phyloP scores from a whole-genome alignment of 345 rosid genomes.

The Bruguiera gymnorhiza region DNA sequence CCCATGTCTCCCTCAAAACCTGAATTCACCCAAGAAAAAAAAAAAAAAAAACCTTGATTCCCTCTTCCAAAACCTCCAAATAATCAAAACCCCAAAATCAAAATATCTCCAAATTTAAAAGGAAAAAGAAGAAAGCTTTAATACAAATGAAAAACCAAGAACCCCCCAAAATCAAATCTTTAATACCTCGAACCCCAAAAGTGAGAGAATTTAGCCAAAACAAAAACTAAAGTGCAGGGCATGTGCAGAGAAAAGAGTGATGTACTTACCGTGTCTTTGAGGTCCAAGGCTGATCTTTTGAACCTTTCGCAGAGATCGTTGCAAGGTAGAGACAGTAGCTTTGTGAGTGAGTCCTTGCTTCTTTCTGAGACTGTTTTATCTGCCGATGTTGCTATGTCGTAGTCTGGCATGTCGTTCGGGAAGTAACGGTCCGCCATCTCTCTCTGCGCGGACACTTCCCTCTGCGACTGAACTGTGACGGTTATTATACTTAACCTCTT shows the following conservation, averaged over 20 bases:
- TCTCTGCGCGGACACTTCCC: background rate
- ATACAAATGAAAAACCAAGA: background rate
- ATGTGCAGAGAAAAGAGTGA: background rate
- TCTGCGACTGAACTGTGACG: too few species aligned
- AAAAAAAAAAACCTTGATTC: background rate
- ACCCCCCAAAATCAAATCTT: background rate
- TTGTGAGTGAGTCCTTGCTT: conserved; percentile 11
- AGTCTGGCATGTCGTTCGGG: conserved; percentile 21
- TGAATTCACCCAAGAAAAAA: conserved; percentile 13
- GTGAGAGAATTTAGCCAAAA: background rate
- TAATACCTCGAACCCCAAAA: background rate
- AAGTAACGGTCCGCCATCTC: conserved; percentile 30
- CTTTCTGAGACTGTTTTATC: background rate
- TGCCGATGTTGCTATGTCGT: background rate
- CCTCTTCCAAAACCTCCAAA: background rate
- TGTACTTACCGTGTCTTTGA: conserved; percentile 47
- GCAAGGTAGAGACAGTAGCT: conserved; percentile 43
- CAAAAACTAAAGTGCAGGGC: background rate
- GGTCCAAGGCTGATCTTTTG: conserved; percentile 34
- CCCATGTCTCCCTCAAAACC: conserved; percentile 65
- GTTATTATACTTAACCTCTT: too few species aligned
- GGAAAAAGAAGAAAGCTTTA: background rate
- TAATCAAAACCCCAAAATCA: background rate
- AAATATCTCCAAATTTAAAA: background rate
- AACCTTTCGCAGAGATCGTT: conserved; percentile 33